Percentiles rank a stretch among this genome's conserved stretches.
These are phyloP conservation scores for Suillus variegatus DNA, from an alignment of 768 basidiomycete genomes.

Conservation along the genomic window DNA sequence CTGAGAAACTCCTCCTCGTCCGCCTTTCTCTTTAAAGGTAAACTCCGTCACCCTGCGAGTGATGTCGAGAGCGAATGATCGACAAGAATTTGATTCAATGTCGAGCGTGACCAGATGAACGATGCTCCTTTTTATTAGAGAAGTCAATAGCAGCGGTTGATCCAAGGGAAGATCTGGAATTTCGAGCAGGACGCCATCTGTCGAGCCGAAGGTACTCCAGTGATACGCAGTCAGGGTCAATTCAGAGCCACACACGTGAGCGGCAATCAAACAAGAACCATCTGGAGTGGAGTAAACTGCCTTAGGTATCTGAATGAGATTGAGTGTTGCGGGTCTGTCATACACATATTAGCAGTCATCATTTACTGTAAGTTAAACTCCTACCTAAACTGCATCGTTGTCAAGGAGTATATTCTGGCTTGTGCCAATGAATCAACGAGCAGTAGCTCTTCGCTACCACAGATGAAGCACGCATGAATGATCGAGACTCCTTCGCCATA, in stretches of 20 bases:
- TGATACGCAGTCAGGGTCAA: constrained; percentile 45
- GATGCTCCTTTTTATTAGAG: constrained; percentile 42
- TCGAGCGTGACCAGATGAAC: constrained; percentile 48
- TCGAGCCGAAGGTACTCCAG: constrained; percentile 58
- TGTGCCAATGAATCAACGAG: constrained; percentile 46
- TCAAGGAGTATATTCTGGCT: constrained; percentile 54
- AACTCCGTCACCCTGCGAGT: constrained; percentile 58
- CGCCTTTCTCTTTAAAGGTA: constrained; percentile 49
- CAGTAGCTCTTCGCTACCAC: constrained; percentile 53
- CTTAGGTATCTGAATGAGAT: constrained; percentile 36
- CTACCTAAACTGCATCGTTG: constrained; percentile 56
- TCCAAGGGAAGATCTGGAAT: constrained; percentile 28
- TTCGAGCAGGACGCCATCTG: constrained; percentile 42
- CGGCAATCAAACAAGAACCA: constrained; percentile 51
- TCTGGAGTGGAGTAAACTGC: constrained; percentile 52
- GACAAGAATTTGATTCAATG: constrained; percentile 27
- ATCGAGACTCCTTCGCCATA: constrained; percentile 36
- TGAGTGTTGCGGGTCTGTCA: constrained; percentile 46
- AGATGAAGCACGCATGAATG: constrained; percentile 43
- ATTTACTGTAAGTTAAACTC: constrained; percentile 1
- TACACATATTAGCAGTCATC: neutral
- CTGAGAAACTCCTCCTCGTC: constrained; percentile 17
- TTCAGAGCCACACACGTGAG: constrained; percentile 25
- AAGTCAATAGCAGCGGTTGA: constrained; percentile 38
- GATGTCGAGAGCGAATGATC: constrained; percentile 51